A percentile compares a stretch with the other conserved stretches of the same genome.
phyloP scores from a whole-genome alignment of 2,329 filamentous ascomycete species.

The Colletotrichum eremochloae region DNA sequence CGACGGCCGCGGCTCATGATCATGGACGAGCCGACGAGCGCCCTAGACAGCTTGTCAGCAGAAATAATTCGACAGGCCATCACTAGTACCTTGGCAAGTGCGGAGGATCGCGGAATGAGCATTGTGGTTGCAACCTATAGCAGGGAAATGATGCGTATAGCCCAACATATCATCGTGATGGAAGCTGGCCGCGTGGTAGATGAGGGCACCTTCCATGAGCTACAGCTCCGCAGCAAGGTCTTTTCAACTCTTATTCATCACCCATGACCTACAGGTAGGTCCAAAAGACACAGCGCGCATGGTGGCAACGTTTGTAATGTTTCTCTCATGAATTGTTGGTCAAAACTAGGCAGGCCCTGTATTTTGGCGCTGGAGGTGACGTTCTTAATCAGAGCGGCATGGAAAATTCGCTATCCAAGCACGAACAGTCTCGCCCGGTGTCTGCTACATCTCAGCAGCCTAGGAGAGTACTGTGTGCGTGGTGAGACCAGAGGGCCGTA shows the following conservation, averaged over 20 bases:
- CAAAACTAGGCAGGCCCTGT: background rate
- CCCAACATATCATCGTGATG: slow-evolving; percentile 79
- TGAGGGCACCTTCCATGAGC: slow-evolving; percentile 73
- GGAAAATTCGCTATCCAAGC: background rate
- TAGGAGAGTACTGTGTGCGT: background rate
- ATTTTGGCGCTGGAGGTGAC: background rate
- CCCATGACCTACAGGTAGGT: slow-evolving; percentile 19
- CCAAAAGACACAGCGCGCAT: too few relatives aligned
- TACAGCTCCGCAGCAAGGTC: slow-evolving; percentile 61
- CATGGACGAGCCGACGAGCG: slow-evolving; percentile 88
- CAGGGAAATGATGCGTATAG: slow-evolving; percentile 87
- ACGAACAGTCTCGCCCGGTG: background rate
- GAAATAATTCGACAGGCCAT: slow-evolving; percentile 75
- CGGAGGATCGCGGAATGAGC: slow-evolving; percentile 63
- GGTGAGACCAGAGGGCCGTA: background rate
- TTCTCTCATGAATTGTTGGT: background rate
- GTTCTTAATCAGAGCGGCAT: background rate
- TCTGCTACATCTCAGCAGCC: background rate
- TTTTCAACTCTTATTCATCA: slow-evolving; percentile 62
- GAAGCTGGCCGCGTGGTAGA: slow-evolving; percentile 77
- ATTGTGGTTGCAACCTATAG: slow-evolving; percentile 87
- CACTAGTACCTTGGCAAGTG: slow-evolving; percentile 59
- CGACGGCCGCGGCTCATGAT: slow-evolving; percentile 80
- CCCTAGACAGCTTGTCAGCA: slow-evolving; percentile 79
- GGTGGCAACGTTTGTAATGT: background rate